phyloP scores from a whole-genome alignment of 352 stramenopile species.

The Phytopythium delawarense region DNA sequence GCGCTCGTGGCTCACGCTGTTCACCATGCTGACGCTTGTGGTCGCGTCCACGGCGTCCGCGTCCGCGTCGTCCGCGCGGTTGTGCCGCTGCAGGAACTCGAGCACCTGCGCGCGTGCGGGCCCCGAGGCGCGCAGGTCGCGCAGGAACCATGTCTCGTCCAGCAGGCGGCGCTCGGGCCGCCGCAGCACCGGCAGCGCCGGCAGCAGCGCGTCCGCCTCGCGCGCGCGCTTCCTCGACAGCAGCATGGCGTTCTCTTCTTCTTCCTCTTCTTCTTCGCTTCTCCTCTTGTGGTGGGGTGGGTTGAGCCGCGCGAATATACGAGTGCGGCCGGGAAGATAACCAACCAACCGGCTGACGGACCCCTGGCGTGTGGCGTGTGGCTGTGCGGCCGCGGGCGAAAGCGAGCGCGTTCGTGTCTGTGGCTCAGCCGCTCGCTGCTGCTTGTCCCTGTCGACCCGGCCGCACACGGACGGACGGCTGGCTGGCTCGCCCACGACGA shows the following conservation, averaged over 20 bases:
- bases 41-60: slow-evolving; percentile 15
- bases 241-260: slow-evolving; percentile 19
- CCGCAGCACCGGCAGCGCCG: background rate
- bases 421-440: background rate
- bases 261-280: background rate
- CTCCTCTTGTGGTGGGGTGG: background rate
- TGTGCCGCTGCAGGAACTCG: slow-evolving; percentile 30
- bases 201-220: slow-evolving; percentile 18
- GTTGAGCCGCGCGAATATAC: background rate
- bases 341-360: background rate
- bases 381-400: background rate
- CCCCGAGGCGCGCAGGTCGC: slow-evolving; percentile 23
- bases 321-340: background rate
- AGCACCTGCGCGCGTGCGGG: slow-evolving; percentile 15
- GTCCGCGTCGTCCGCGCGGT: slow-evolving; percentile 17
- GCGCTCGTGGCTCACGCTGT: too few relatives aligned
- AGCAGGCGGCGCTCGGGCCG: slow-evolving; percentile 11
- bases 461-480: background rate
- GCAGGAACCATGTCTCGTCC: slow-evolving; percentile 38
- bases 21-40: too few relatives aligned
- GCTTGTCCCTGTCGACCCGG: slow-evolving; percentile 3
- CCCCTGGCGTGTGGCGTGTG: background rate
- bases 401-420: background rate
- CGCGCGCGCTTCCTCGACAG: slow-evolving; percentile 45
- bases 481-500: background rate